phyloP scores from a whole-genome alignment of 176 grass and related monocot species.

The Aegilops bicornis region DNA sequence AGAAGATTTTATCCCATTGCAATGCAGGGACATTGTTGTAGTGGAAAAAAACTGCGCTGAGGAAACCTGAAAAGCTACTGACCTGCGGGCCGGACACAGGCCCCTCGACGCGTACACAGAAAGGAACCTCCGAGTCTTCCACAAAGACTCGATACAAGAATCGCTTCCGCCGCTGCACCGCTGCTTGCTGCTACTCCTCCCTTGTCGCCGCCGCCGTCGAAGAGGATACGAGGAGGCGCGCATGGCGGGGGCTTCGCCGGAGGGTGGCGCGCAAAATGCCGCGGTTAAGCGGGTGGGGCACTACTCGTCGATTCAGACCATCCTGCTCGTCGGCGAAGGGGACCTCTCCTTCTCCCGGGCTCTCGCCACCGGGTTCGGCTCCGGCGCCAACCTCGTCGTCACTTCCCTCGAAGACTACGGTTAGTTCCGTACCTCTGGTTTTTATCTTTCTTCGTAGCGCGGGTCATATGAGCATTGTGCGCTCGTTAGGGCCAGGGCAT shows the following conservation, averaged over 20 bases:
- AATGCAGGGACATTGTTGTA: no score
- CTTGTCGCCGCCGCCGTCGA: not conserved
- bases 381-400: conserved; percentile 42
- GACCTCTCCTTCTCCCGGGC: conserved; percentile 59
- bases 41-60: no score
- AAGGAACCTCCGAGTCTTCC: not conserved
- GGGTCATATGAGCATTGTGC: not conserved
- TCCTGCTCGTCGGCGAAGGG: conserved; percentile 49
- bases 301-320: conserved; percentile 36
- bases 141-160: not conserved
- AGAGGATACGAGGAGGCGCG: not conserved
- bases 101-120: no score
- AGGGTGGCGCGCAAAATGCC: not conserved
- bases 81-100: no score
- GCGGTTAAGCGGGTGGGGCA: conserved; percentile 32
- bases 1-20: no score
- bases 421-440: not conserved
- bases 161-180: not conserved
- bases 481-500: no score
- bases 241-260: not conserved
- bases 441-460: not conserved
- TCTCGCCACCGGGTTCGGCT: conserved; percentile 54
- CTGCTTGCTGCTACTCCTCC: no score
- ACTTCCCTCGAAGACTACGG: conserved; percentile 50
- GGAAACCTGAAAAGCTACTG: no score